Base-by-base conservation (phyloP, 1,284 basidiomycete species). In the Moniliella sp. region DNA sequence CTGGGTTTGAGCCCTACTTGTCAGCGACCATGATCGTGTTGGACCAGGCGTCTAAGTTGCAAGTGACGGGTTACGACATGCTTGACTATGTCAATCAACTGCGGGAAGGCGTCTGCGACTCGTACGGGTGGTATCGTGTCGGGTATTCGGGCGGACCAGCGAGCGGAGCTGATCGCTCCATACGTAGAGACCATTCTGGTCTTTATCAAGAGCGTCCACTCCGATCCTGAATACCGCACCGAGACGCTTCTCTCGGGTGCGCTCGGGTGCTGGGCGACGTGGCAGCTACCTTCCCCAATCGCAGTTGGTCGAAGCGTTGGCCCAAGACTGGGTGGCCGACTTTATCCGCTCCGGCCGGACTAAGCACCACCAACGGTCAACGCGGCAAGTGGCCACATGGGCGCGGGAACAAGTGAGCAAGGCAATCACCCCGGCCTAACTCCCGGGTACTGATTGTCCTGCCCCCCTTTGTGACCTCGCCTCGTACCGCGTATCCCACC, bases 101-200 rank as follows among this genome's bases (percentile, higher is more conserved):
- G 40, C 74, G 88, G 25, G 88, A 97, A 59, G 82, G 83, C 27
- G 93, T 99, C 45, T 67, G 93, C 25, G 91, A 97, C 62, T 86
- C 88, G 3, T 94, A 93, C 56, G 86, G 80, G 5, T n/a, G 86
- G 91, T 29, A 78, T 94, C 43, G 74, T 93, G 37, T 77, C 80
- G 28, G 84, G 80, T 4, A 67, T 93, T 57, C 83, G 86, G 65
- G 72, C 74, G 43, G 78, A 76, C 3, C 72, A 76, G 23, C 76
- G 80, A 62, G 75, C 69, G 28, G 52, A 65, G 5, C 51, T 78
- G 17, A 69, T 94, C 35, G 65, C 82, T 18, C 72, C 76, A 8
- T 75, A 86, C 55, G 71, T 78, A 2, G 68, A 69, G 17, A 68
- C 68, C 29, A 80, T 94, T 42, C 69, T 94, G 41, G 74, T 75